Conservation (phyloP, 2,329 filamentous ascomycete genomes). For the Rachicladosporium sp. region DNA sequence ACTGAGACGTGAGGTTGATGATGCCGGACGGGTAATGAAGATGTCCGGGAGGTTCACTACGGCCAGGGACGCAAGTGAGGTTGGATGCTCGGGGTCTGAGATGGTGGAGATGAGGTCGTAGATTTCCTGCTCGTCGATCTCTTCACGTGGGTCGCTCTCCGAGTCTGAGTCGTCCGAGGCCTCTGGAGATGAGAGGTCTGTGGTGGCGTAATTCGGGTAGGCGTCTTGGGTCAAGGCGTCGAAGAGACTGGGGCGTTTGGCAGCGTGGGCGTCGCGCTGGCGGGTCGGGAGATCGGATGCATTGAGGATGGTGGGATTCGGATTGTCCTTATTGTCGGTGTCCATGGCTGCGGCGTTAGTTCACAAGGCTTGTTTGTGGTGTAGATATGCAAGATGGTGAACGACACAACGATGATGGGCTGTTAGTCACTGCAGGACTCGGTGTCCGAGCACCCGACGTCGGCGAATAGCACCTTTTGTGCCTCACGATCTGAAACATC, state of each 20-base stretch:
- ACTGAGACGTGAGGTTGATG: conserved; percentile 50
- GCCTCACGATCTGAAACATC: too few relatives aligned
- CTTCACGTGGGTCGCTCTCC: conserved; percentile 56
- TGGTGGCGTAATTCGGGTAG: conserved; percentile 38
- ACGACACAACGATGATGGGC: too few relatives aligned
- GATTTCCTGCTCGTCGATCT: conserved; percentile 94
- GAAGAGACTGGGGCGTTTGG: conserved; percentile 40
- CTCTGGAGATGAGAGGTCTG: conserved; percentile 17
- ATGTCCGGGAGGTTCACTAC: conserved; percentile 97
- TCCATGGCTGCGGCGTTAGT: conserved; percentile 19
- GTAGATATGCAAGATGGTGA: too few relatives aligned
- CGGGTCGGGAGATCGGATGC: conserved; percentile 79
- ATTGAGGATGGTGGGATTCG: conserved; percentile 87
- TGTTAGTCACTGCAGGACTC: too few relatives aligned
- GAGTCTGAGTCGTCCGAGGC: conserved; percentile 37
- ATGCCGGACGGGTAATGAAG: conserved; percentile 57
- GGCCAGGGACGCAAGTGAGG: conserved; percentile 82
- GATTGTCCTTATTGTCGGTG: conserved; percentile 48
- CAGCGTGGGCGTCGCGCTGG: conserved; percentile 36
- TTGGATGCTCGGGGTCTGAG: conserved; percentile 89
- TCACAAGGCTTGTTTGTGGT: too few relatives aligned
- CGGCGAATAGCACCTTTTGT: too few relatives aligned
- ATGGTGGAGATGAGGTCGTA: conserved; percentile 93
- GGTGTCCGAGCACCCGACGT: too few relatives aligned
- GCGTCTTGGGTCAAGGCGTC: conserved; percentile 36